Conservation (phyloP, 495 filamentous ascomycete genomes). For the Hypoxylon rickii region DNA sequence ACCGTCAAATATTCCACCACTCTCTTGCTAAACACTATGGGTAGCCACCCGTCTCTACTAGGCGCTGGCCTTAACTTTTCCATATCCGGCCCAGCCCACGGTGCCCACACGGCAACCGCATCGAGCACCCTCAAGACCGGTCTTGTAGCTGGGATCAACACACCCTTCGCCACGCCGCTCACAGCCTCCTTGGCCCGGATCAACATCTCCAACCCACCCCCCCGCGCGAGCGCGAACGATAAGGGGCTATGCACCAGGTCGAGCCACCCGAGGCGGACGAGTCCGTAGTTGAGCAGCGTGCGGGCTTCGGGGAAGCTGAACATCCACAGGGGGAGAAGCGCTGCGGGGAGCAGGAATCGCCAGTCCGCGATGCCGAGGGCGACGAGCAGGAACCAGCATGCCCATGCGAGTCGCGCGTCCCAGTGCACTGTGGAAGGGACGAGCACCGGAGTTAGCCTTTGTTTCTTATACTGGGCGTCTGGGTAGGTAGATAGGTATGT, state of each 20-base stretch:
- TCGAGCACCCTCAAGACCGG: neutral
- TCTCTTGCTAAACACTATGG: neutral
- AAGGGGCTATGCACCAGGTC: slow-evolving; percentile 19
- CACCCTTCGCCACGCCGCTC: neutral
- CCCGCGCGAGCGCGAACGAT: neutral
- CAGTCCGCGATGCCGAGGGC: neutral
- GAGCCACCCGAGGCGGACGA: slow-evolving; percentile 20
- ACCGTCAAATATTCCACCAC: neutral
- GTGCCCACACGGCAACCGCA: neutral
- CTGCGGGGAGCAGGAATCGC: slow-evolving; percentile 7
- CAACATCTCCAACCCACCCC: neutral
- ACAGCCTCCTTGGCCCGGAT: neutral
- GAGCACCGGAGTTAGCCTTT: neutral
- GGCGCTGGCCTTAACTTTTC: slow-evolving; percentile 16
- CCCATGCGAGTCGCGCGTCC: slow-evolving; percentile 9
- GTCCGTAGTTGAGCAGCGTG: slow-evolving; percentile 16
- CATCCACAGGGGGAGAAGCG: neutral
- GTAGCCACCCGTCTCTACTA: neutral
- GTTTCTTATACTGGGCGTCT: neutral
- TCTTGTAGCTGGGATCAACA: neutral
- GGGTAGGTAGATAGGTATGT: neutral
- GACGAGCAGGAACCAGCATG: slow-evolving; percentile 7
- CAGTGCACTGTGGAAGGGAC: slow-evolving; percentile 1
- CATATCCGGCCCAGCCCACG: slow-evolving; percentile 1
- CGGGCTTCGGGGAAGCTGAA: slow-evolving; percentile 10